A percentile compares a stretch with the other conserved stretches of the same genome.
phyloP scores from a whole-genome alignment of 2,329 filamentous ascomycete genomes.

The Dactylellina sp. region DNA sequence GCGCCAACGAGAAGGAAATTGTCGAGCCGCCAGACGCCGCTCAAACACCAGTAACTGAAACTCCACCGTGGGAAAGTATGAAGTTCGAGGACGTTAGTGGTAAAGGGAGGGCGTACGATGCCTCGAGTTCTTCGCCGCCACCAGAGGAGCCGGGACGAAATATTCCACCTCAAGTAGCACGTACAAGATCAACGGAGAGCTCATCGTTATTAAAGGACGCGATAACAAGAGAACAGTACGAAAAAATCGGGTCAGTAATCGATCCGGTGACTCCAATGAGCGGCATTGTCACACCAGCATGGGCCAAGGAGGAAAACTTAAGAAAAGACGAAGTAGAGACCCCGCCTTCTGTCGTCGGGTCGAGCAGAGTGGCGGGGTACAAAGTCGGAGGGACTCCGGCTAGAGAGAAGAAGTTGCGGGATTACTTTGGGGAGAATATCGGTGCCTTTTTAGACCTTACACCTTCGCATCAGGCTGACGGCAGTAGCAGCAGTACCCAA shows the following conservation, averaged over 20 bases:
- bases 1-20: slow-evolving; percentile 33
- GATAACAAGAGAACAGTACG: slow-evolving; percentile 36
- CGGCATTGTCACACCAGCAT: slow-evolving; percentile 35
- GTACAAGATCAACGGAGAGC: slow-evolving; percentile 14
- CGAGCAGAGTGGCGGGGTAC: slow-evolving; percentile 18
- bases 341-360: slow-evolving; percentile 30
- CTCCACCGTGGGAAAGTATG: slow-evolving; percentile 43
- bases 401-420: slow-evolving; percentile 27
- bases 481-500: neutral
- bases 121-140: slow-evolving; percentile 12
- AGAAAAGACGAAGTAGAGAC: slow-evolving; percentile 27
- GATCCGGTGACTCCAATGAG: slow-evolving; percentile 31
- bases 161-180: neutral
- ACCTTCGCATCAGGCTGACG: neutral
- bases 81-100: slow-evolving; percentile 40
- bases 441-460: slow-evolving; percentile 36
- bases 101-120: slow-evolving; percentile 37
- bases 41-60: slow-evolving; percentile 24
- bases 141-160: slow-evolving; percentile 25
- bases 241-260: slow-evolving; percentile 43
- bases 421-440: slow-evolving; percentile 44
- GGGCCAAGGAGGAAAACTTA: slow-evolving; percentile 38
- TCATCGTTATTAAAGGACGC: slow-evolving; percentile 14
- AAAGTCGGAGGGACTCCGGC: slow-evolving; percentile 9
- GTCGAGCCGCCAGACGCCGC: slow-evolving; percentile 33